Base-by-base conservation (phyloP, 176 grass and related monocot species). In the Rhynchospora breviuscula region DNA sequence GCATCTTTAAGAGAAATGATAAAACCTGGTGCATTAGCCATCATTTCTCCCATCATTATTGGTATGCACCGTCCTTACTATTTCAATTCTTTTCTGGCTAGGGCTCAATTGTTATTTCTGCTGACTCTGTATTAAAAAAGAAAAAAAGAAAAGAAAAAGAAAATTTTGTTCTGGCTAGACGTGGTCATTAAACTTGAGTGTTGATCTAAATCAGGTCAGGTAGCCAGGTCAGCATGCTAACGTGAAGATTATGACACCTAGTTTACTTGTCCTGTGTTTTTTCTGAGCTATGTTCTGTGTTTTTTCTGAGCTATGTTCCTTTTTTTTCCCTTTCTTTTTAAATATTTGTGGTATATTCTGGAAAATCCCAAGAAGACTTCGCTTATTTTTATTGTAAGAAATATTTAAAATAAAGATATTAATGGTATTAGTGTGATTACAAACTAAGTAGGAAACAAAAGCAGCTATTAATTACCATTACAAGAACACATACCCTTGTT, bases 1-100 rank as follows among this genome's bases (percentile, higher is more conserved):
- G 96, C 96, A 58, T 99, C 96, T 80, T 84, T 99, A 86, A 88
- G 85, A 59, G 96, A 99, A 83, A 99, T 99, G 96, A 99, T 93
- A 90, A 95, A 84, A 63, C 96, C 96, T 62, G 96, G 96, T 57
- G 93, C 91, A 78, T 90, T 99, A 78, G 96, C 96, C 52, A 95
- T 93, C 90, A 86, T 99, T 87, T 99, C 96, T 73, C 96, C 96
- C 35, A 91, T 99, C 21, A 85, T 81, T 0, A 85, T 99, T 74
- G 96, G 96, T 99, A 79, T 90, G 21, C 13, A 13, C 7, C 26
- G 23, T 78, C 49, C 22, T 26, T 33, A 57, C 88, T 67, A 74
- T 91, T 71, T 67, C 29, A 64, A 35, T 22, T 78, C 46, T 70
- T 72, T 51, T 26, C 23, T 10, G 19, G 19, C 21, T 49, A 14